Conservation (phyloP, 768 basidiomycete genomes). For the Psilocybe sp. region DNA sequence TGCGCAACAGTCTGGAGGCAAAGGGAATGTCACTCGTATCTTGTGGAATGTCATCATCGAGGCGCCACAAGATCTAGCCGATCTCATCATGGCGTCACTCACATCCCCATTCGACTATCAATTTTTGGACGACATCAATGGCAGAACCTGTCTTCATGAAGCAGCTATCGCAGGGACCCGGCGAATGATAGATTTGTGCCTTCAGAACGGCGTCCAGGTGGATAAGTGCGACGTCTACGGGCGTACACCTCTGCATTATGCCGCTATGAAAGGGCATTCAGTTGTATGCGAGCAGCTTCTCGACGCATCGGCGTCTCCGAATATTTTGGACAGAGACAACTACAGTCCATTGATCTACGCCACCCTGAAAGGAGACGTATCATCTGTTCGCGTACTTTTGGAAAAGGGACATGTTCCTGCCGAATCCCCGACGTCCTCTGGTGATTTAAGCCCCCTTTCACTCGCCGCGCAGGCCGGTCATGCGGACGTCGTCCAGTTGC, state of each 20-base stretch:
- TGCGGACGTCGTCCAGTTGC: conserved; percentile 72
- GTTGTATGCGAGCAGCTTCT: conserved; percentile 74
- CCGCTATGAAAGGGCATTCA: conserved; percentile 88
- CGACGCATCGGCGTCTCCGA: conserved; percentile 60
- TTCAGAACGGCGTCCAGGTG: conserved; percentile 66
- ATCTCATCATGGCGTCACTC: conserved; percentile 69
- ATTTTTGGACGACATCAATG: conserved; percentile 96
- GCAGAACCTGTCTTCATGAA: conserved; percentile 89
- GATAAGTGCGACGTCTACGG: conserved; percentile 87
- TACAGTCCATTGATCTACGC: conserved; percentile 94
- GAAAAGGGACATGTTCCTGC: conserved; percentile 65
- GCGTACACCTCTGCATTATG: conserved; percentile 92
- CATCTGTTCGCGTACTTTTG: conserved; percentile 81
- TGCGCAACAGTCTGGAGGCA: conserved; percentile 55
- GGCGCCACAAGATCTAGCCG: conserved; percentile 68
- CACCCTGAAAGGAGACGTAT: conserved; percentile 78
- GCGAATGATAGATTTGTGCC: conserved; percentile 77
- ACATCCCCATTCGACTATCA: conserved; percentile 78
- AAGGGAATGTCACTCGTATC: conserved; percentile 80
- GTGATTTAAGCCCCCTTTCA: conserved; percentile 82
- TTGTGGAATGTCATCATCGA: conserved; percentile 91
- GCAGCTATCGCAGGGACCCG: conserved; percentile 83
- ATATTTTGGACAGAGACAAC: conserved; percentile 86
- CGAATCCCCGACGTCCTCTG: conserved; percentile 52
- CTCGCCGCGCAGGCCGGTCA: conserved; percentile 91